phyloP scores from a whole-genome alignment of 2,329 filamentous ascomycete genomes.

The Colletotrichum theobromicola region DNA sequence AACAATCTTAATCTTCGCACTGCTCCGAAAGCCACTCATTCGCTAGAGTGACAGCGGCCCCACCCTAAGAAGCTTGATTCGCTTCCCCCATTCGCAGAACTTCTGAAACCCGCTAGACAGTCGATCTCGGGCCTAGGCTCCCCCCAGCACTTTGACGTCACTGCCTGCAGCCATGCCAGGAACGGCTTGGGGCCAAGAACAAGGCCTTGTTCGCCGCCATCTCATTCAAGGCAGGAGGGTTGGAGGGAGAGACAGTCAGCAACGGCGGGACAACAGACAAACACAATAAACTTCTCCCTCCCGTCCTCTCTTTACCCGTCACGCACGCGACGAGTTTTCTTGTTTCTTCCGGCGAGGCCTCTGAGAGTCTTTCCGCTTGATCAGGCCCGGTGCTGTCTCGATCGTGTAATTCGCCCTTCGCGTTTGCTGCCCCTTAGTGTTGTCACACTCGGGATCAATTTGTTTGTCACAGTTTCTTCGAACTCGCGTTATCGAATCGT shows the following conservation, averaged over 20 bases:
- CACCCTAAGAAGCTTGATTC: constrained; percentile 13
- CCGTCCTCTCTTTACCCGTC: background rate
- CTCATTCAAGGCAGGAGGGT: background rate
- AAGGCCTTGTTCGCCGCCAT: background rate
- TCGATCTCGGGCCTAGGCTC: background rate
- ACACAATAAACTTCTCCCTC: background rate
- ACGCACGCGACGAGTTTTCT: background rate
- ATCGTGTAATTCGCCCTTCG: background rate
- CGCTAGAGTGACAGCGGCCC: background rate
- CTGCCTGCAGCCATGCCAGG: background rate
- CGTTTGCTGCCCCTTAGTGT: background rate
- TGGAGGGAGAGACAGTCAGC: background rate
- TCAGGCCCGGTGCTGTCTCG: background rate
- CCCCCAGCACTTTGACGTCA: constrained; percentile 17
- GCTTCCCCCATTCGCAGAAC: background rate
- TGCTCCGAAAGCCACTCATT: background rate
- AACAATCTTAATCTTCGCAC: background rate
- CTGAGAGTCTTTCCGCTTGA: background rate
- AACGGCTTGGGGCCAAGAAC: background rate
- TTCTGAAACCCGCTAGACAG: constrained; percentile 14
- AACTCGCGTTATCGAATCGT: background rate
- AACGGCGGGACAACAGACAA: background rate
- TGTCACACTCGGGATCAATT: background rate
- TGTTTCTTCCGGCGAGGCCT: background rate
- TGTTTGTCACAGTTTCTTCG: background rate